Conservation (phyloP, 805 yeast genomes). For the Myxozyma neglecta region DNA sequence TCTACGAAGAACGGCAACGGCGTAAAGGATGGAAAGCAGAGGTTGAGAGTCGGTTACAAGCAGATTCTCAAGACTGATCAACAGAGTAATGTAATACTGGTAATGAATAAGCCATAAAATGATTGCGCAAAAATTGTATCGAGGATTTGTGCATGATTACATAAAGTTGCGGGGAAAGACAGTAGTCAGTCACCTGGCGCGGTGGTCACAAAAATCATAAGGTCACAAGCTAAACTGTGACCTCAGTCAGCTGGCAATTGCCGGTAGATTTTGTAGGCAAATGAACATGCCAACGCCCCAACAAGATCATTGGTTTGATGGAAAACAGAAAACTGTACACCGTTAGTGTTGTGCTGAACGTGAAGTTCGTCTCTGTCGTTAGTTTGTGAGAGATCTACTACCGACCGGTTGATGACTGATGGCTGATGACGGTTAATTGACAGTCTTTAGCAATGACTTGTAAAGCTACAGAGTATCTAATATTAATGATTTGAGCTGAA, state of each 20-base stretch:
- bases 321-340: too few relatives aligned
- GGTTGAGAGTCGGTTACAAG: constrained; percentile 41
- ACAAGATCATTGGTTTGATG: too few relatives aligned
- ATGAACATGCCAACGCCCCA: too few relatives aligned
- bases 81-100: not conserved
- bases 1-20: constrained; percentile 82
- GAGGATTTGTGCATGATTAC: not conserved
- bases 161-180: not conserved
- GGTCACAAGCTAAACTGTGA: not conserved
- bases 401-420: not conserved
- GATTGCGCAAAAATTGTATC: not conserved
- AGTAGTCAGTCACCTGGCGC: not conserved
- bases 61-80: not conserved
- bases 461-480: too few relatives aligned
- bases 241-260: not conserved
- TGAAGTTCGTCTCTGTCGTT: not conserved
- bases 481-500: too few relatives aligned
- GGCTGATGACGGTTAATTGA: too few relatives aligned
- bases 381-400: not conserved
- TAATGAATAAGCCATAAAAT: not conserved
- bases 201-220: too few relatives aligned
- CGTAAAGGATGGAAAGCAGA: constrained; percentile 81
- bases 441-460: too few relatives aligned
- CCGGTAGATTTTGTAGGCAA: not conserved
- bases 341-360: too few relatives aligned